phyloP scores from a whole-genome alignment of 2,329 filamentous ascomycete species.

The Colletotrichum navitas region DNA sequence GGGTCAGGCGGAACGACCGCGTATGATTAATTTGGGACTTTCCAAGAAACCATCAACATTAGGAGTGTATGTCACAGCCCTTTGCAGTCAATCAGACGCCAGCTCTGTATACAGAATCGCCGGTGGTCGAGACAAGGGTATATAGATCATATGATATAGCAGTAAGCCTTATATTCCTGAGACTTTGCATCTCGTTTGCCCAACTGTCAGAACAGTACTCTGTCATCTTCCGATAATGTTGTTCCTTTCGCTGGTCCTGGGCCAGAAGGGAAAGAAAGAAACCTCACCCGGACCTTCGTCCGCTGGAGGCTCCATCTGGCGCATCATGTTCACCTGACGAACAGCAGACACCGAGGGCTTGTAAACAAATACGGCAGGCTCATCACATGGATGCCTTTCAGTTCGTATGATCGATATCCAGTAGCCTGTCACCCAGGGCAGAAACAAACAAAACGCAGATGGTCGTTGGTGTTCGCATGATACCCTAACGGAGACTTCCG shows the following conservation, averaged over 20 bases:
- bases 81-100: neutral
- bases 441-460: neutral
- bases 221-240: neutral
- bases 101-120: neutral
- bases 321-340: neutral
- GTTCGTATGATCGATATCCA: accelerated
- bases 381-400: neutral
- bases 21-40: no score
- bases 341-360: neutral
- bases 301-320: neutral
- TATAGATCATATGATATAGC: neutral
- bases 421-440: neutral
- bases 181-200: neutral
- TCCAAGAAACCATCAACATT: neutral
- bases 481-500: neutral
- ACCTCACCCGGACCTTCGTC: neutral
- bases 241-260: neutral
- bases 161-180: neutral
- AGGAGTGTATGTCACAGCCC: neutral
- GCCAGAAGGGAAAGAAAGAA: neutral
- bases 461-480: neutral
- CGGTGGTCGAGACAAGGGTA: neutral
- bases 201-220: accelerated
- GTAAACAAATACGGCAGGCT: neutral
- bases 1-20: neutral